Conservation (phyloP, 768 basidiomycete species). For the Pisolithus marmoratus region DNA sequence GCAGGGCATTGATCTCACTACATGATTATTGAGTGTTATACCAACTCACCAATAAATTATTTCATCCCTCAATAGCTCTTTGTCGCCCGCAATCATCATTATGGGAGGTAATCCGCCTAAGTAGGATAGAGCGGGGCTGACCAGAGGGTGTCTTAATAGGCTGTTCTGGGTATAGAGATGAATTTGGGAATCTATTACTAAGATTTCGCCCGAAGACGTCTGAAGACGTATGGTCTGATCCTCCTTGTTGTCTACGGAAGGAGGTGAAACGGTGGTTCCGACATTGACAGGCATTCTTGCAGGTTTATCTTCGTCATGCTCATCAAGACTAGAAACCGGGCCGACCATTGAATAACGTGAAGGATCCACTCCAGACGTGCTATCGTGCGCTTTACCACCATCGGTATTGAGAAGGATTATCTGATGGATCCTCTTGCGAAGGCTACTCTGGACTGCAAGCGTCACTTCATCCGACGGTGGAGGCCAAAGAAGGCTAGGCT, state of each 20-base stretch:
- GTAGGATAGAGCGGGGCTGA: slow-evolving; percentile 76
- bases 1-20: background rate
- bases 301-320: slow-evolving; percentile 9
- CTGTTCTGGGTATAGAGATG: slow-evolving; percentile 85
- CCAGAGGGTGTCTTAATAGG: slow-evolving; percentile 69
- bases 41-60: slow-evolving; percentile 71
- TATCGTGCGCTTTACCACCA: slow-evolving; percentile 6
- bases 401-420: slow-evolving; percentile 36
- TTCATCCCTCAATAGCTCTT: slow-evolving; percentile 90
- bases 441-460: slow-evolving; percentile 45
- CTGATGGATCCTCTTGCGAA: slow-evolving; percentile 58
- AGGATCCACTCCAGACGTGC: background rate
- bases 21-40: background rate
- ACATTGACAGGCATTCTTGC: slow-evolving; percentile 38
- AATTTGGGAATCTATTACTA: slow-evolving; percentile 62
- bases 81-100: slow-evolving; percentile 78
- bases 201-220: slow-evolving; percentile 43
- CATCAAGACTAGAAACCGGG: slow-evolving; percentile 7
- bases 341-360: background rate
- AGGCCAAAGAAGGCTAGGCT: slow-evolving; percentile 75
- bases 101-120: slow-evolving; percentile 90
- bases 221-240: slow-evolving; percentile 42
- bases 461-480: slow-evolving; percentile 66
- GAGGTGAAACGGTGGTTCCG: slow-evolving; percentile 43
- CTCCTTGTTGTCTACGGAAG: slow-evolving; percentile 30